Base-by-base conservation (phyloP, 805 yeast species). In the Tetrapisispora namnaoensis region DNA sequence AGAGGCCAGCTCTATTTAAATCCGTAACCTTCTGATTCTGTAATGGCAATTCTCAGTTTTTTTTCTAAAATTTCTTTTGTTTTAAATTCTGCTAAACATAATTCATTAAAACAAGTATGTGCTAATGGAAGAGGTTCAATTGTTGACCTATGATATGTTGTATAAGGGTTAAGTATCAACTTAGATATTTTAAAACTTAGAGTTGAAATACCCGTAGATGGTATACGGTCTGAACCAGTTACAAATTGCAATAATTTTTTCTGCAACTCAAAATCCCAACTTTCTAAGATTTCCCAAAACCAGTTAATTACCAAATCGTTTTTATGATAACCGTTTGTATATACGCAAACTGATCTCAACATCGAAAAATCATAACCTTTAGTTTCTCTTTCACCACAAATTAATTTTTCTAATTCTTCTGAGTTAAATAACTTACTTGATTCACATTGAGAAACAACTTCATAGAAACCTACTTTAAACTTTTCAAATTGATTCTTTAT, bases 81-180 rank as follows among this genome's bases (percentile, higher is more conserved):
- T 14, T 66, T 55, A 63, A 91, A 91, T 36, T 80, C 80, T 64
- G 80, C 84, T 6, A 93, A 55, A 48, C 91, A 83, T 22, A 91
- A 62, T 69, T 91, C 96, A 61, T 91, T 93, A 70, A 93, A 91
- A 58, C 99, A 91, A 0, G 98, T 93, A 61, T 91, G 98, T 0
- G 97, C 88, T 16, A 83, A 70, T 0, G 98, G 98, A 17, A 90
- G 67, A 44, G 83, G 70, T 1, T 75, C 71, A 36, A 69, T 62
- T 32, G 70, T 72, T 2, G 37, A 11, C 1, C 53, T 56, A 16
- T 28, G 30, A 27, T 34, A 37, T 7, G 66, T 69, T 13, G 70
- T 57, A 11, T 41, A 41, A 9, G 47, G 47, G 21, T 48, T 48
- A 2, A 37, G 13, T 2, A 34, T 30, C 14, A 78, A 48, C 48